Conservation (phyloP, 73 alveolate genomes). For the Effrenium voratum region DNA sequence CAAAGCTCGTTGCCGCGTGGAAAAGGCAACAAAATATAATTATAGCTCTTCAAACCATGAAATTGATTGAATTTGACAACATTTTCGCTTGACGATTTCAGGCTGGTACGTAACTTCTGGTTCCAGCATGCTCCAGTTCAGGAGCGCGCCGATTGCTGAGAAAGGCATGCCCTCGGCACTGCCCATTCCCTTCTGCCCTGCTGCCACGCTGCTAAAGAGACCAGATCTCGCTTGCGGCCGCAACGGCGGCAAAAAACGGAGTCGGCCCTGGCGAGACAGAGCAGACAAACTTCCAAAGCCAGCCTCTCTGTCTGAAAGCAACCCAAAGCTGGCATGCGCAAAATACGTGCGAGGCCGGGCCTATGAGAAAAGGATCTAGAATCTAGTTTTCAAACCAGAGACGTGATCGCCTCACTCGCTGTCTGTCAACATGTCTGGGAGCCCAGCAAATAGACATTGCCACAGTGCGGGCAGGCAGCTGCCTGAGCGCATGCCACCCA, state of each 20-base stretch:
- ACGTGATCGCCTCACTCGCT: not conserved
- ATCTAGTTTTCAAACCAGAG: not conserved
- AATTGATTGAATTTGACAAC: too few species aligned
- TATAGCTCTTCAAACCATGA: too few species aligned
- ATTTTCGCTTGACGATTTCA: too few species aligned
- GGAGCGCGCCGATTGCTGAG: not conserved
- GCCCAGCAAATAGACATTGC: constrained; percentile 46
- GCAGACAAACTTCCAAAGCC: too few species aligned
- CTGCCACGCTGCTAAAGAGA: constrained; percentile 11
- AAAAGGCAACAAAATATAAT: too few species aligned
- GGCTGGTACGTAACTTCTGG: too few species aligned
- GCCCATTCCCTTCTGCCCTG: too few species aligned
- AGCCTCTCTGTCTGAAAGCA: not conserved
- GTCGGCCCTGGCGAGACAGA: constrained; percentile 9
- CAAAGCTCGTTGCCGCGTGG: too few species aligned
- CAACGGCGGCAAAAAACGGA: constrained; percentile 51
- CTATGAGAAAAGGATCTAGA: not conserved
- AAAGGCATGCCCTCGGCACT: not conserved
- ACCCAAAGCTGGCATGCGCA: not conserved
- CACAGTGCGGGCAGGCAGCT: constrained; percentile 28
- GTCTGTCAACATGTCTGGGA: not conserved
- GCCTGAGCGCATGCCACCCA: not conserved
- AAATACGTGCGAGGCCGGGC: not conserved
- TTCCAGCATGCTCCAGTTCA: not conserved
- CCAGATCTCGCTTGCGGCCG: constrained; percentile 53